Evolutionary conservation across 2,329 filamentous ascomycete genomes (phyloP).

Genomic region (Hymenoscyphus scutula): DNA sequence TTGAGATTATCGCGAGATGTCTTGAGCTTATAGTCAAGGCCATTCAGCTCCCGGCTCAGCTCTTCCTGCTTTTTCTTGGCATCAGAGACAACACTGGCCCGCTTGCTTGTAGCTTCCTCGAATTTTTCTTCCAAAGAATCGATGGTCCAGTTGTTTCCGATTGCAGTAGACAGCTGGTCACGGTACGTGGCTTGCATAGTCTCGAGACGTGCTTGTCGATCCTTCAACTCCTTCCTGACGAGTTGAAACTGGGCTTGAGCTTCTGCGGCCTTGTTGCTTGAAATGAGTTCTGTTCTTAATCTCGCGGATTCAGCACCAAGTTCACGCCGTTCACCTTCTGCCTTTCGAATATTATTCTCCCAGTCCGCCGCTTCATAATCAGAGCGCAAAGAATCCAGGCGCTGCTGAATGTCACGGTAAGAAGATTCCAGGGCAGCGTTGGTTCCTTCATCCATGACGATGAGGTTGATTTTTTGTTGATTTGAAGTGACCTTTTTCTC

Average conservation of each 20-base stretch:
- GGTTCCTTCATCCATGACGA: constrained; percentile 81
- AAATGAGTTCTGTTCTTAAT: constrained; percentile 76
- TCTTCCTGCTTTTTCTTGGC: constrained; percentile 70
- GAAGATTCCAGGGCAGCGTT: constrained; percentile 75
- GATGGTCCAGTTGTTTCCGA: constrained; percentile 67
- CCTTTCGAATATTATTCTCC: constrained; percentile 67
- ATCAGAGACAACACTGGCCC: constrained; percentile 56
- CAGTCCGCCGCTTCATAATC: constrained; percentile 63
- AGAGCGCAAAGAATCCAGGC: constrained; percentile 60
- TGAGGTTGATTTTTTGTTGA: constrained; percentile 66
- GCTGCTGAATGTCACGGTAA: constrained; percentile 64
- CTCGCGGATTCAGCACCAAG: constrained; percentile 71
- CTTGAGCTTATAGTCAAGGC: constrained; percentile 71
- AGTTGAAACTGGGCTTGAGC: constrained; percentile 83
- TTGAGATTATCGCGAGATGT: constrained; percentile 62
- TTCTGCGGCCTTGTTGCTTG: constrained; percentile 75
- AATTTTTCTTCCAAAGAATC: constrained; percentile 70
- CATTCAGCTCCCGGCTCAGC: constrained; percentile 69
- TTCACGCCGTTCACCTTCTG: constrained; percentile 62
- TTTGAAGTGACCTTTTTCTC: constrained; percentile 66
- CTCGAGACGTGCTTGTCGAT: constrained; percentile 70
- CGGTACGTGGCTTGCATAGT: constrained; percentile 75
- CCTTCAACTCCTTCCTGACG: constrained; percentile 74
- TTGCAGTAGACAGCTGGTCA: constrained; percentile 61
- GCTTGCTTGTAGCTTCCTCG: constrained; percentile 58